Conservation (phyloP, 345 rosid genomes). For the Stellera chamaejasme region DNA sequence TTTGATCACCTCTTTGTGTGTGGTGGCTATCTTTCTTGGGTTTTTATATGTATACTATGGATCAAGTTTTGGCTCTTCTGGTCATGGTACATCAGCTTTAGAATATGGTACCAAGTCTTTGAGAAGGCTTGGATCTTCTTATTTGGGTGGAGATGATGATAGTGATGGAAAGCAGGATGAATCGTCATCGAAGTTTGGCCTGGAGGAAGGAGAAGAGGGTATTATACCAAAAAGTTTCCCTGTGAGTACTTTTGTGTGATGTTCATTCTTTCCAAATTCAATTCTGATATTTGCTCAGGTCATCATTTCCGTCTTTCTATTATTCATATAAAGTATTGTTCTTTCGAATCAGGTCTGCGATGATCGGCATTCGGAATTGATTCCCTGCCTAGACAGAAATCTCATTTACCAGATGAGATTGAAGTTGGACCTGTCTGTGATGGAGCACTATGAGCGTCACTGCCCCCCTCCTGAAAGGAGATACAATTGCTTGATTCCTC, state of each 20-base stretch:
- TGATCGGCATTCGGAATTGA: conserved; percentile 87
- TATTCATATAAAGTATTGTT: conserved; percentile 5
- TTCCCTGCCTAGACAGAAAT: conserved; percentile 92
- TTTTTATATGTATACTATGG: conserved; percentile 67
- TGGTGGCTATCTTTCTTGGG: conserved; percentile 48
- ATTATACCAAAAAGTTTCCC: conserved; percentile 64
- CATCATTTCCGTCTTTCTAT: background rate
- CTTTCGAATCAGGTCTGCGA: conserved; percentile 69
- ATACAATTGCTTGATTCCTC: conserved; percentile 95
- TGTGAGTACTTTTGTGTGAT: conserved; percentile 35
- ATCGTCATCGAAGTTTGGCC: conserved; percentile 34
- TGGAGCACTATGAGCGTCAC: conserved; percentile 99
- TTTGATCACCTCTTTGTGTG: conserved; percentile 44
- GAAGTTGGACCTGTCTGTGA: conserved; percentile 85
- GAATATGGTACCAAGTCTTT: conserved; percentile 67
- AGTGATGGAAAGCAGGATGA: conserved; percentile 56
- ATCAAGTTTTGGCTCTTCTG: conserved; percentile 56
- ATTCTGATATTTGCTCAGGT: background rate
- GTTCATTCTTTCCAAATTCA: conserved; percentile 3
- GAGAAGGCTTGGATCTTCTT: conserved; percentile 75
- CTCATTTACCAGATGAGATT: conserved; percentile 88
- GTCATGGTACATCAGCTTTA: conserved; percentile 55
- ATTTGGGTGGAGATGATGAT: conserved; percentile 79
- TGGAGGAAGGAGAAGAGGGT: conserved; percentile 39
- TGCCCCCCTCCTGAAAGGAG: conserved; percentile 94